phyloP scores from a whole-genome alignment of 2,329 filamentous ascomycete species.

The Diaporthe longicolla region DNA sequence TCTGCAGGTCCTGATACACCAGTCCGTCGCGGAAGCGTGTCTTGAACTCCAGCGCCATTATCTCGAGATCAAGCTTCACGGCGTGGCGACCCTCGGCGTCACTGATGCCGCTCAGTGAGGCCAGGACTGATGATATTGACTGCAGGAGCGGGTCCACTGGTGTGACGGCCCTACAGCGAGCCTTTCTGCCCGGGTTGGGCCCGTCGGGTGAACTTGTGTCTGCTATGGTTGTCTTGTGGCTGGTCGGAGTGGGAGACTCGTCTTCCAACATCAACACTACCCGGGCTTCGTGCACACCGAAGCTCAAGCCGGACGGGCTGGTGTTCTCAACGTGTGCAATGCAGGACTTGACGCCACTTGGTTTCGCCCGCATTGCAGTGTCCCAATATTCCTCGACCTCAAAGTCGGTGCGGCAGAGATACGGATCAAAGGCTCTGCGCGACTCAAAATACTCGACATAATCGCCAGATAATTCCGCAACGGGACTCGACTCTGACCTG shows the following conservation, averaged over 20 bases:
- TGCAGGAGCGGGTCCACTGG: conserved; percentile 4
- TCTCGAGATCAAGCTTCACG: conserved; percentile 26
- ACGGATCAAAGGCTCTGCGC: not conserved
- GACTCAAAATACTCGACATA: not conserved
- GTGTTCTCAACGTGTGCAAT: not conserved
- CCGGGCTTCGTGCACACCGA: not conserved
- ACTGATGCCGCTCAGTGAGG: not conserved
- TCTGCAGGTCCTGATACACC: conserved; percentile 10
- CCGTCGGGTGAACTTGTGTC: not conserved
- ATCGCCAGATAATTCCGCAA: not conserved
- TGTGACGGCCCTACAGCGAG: no score
- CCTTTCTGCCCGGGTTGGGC: not conserved
- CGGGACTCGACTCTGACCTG: not conserved
- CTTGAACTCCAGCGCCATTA: conserved; percentile 29
- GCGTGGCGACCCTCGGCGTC: conserved; percentile 9
- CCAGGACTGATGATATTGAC: conserved; percentile 4
- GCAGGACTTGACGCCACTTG: not conserved
- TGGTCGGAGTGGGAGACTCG: not conserved
- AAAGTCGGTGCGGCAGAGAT: not conserved
- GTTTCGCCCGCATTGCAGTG: not conserved
- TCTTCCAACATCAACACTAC: not conserved
- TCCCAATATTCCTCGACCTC: conserved; percentile 11
- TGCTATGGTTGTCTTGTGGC: not conserved
- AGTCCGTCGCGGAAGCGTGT: conserved; percentile 4
- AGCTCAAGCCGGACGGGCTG: not conserved